A percentile compares a stretch with the other conserved stretches of the same genome.
Conservation (phyloP, 768 basidiomycete genomes). For the Lyophyllum atratum region DNA sequence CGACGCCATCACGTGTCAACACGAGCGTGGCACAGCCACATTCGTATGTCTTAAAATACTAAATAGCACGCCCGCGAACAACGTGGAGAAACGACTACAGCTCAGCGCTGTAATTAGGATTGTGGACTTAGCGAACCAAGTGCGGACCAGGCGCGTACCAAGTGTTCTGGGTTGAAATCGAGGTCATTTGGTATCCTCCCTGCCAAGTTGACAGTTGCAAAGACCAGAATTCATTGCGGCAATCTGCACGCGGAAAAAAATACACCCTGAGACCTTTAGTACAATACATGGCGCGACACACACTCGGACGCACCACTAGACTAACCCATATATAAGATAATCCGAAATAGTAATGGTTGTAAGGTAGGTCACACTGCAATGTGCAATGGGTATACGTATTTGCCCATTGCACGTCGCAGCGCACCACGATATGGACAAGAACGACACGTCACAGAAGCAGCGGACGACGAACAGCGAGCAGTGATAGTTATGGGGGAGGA, state of each 20-base stretch:
- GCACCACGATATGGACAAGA: neutral
- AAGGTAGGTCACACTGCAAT: neutral
- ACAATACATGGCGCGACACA: slow-evolving; percentile 16
- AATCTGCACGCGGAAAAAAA: slow-evolving; percentile 1
- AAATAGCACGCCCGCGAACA: too few species aligned
- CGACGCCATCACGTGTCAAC: too few species aligned
- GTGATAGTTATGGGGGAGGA: neutral
- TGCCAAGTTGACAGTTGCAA: too few species aligned
- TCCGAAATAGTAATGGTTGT: slow-evolving; percentile 4
- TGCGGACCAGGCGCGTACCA: too few species aligned
- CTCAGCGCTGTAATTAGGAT: too few species aligned
- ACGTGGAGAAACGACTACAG: too few species aligned
- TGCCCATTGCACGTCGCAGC: neutral
- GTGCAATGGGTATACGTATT: neutral
- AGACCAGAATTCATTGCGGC: too few species aligned
- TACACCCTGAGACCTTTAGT: slow-evolving; percentile 9
- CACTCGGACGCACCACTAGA: slow-evolving; percentile 12
- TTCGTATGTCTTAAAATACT: too few species aligned
- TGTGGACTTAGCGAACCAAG: too few species aligned
- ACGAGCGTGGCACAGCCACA: too few species aligned
- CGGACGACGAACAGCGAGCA: neutral
- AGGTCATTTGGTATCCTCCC: too few species aligned
- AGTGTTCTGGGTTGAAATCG: too few species aligned
- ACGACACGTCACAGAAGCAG: neutral
- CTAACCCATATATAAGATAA: slow-evolving; percentile 17